Percentiles rank a stretch among this genome's conserved stretches.
Conservation (phyloP, 768 basidiomycete genomes). For the Lenzites betulinus region DNA sequence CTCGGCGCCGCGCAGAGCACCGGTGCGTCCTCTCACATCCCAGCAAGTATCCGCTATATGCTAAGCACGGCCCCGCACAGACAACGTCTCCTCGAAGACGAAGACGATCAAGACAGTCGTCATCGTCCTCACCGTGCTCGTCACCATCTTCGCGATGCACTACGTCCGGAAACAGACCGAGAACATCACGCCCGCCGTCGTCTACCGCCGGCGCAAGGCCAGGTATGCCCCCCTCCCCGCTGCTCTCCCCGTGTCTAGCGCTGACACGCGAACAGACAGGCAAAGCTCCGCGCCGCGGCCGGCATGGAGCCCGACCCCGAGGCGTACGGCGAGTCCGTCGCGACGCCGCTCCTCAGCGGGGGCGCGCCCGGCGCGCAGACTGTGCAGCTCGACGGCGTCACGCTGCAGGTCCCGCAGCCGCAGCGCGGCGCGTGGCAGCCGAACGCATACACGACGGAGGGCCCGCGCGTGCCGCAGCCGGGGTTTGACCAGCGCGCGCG, state of each 20-base stretch:
- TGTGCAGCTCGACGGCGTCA: constrained; percentile 6
- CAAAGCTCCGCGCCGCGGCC: constrained; percentile 9
- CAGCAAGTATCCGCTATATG: no score
- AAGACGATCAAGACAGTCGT: constrained; percentile 68
- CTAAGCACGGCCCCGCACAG: no score
- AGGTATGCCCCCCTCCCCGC: constrained; percentile 40
- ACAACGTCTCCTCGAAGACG: constrained; percentile 35
- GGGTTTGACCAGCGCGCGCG: no score
- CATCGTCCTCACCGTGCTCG: constrained; percentile 62
- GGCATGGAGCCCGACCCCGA: constrained; percentile 9
- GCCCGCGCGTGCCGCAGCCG: neutral
- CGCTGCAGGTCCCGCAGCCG: neutral
- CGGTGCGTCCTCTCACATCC: constrained; percentile 8
- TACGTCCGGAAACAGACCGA: constrained; percentile 75
- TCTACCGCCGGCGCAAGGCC: constrained; percentile 68
- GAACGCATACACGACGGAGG: neutral
- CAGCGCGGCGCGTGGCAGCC: neutral
- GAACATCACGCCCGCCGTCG: constrained; percentile 59
- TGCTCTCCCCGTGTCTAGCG: neutral
- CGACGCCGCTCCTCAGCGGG: neutral
- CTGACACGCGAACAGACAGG: neutral
- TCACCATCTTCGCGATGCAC: constrained; percentile 79
- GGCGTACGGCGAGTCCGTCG: neutral
- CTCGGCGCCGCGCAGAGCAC: constrained; percentile 69
- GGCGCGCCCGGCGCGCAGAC: neutral